Percentiles rank a stretch among this genome's conserved stretches.
Evolutionary conservation across 495 filamentous ascomycete genomes (phyloP).

Genomic region (Annulohypoxylon bovei): DNA sequence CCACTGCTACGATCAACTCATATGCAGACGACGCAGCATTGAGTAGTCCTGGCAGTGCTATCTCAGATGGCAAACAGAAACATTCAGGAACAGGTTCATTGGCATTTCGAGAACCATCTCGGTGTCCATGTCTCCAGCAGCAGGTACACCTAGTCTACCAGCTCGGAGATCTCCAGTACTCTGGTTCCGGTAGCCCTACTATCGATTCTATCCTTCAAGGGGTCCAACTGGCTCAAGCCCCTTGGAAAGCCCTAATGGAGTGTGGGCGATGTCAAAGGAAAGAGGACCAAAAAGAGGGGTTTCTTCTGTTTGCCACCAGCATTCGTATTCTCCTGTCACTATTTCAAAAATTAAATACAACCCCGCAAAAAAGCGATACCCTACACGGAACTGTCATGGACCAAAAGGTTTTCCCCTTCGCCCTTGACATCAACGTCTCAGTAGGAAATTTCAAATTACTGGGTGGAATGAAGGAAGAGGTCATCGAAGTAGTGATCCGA

Average conservation of each 20-base stretch:
- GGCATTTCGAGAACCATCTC: not conserved
- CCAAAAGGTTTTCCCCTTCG: not conserved
- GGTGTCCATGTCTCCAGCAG: constrained; percentile 7
- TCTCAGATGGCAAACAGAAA: not conserved
- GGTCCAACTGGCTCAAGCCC: not conserved
- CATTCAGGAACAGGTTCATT: not conserved
- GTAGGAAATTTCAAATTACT: not conserved
- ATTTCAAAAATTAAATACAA: not conserved
- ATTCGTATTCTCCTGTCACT: not conserved
- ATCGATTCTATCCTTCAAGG: not conserved
- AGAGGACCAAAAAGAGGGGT: not conserved
- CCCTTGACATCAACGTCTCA: not conserved
- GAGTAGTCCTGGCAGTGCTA: not conserved
- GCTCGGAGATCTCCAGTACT: not conserved
- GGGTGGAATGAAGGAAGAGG: not conserved
- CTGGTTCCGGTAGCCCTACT: not conserved
- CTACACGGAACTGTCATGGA: too few species aligned
- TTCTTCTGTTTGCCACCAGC: constrained; percentile 1
- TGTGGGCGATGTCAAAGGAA: not conserved
- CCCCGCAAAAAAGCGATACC: not conserved
- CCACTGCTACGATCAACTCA: not conserved
- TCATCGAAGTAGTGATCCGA: not conserved
- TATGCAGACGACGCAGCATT: not conserved
- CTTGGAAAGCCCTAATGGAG: not conserved
- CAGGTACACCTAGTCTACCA: constrained; percentile 1